Evolutionary conservation across 2,329 filamentous ascomycete genomes (phyloP), one percentile per base, ranked within the genome.

Genomic region (Calonectria henricotiae): DNA sequence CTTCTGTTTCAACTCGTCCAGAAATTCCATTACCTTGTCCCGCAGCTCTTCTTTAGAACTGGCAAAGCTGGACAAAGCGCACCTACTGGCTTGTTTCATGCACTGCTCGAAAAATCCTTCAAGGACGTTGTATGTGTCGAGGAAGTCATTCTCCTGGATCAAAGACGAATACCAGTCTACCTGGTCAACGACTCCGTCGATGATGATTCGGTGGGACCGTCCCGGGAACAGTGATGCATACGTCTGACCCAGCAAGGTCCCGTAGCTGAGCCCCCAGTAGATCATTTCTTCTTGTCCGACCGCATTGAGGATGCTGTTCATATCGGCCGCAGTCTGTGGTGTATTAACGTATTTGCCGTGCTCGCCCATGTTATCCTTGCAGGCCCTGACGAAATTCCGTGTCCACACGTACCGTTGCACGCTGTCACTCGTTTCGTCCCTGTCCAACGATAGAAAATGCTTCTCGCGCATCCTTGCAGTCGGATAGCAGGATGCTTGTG

Each of bases 241-340:
- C 0, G 82, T 84, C 54, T 80, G 78, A 0, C 84, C 85, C 2
- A 86, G 78, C 1, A 82, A 68, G 0, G 80, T 83, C 17, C 84
- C 84, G 67, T 86, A 86, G 63, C 82, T 84, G 63, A 84, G 80
- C 0, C 85, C 84, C 83, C 83, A 85, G 60, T 83, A 85, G 8
- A 78, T 70, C 75, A 83, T 77, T 1, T 77, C 72, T 51, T 81
- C 61, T 30, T 79, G 72, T 3, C 80, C 81, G 44, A 81, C 55
- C 23, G 79, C 85, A 61, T 86, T 83, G 1, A 87, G 77, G 32
- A 87, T 86, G 13, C 78, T 83, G 71, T 86, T 86, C 85, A 88
- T 87, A 69, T 88, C 86, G 37, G 86, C 84, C 11, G 85, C 86
- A 0, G 85, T 85, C 74, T 87, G 85, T 0, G 85, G 85, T 0